A percentile compares a stretch with the other conserved stretches of the same genome.
These are phyloP conservation scores for Sorghum bicolor DNA, from an alignment of 176 grass and related monocot species.

Conservation along the genomic window DNA sequence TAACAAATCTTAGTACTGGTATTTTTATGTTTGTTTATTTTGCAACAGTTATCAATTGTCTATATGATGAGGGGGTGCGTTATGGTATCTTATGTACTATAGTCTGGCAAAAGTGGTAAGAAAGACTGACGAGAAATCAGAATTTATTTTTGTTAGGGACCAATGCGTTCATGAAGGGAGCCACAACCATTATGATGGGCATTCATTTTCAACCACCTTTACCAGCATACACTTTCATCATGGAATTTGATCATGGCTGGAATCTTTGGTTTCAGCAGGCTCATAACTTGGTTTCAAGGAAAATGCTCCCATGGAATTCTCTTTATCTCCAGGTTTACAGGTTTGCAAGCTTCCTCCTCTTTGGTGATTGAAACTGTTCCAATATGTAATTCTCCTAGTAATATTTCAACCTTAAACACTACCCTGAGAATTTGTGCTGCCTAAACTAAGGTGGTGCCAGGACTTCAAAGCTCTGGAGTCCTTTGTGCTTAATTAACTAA, in stretches of 20 bases:
- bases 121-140: slow-evolving; percentile 6
- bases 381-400: not conserved
- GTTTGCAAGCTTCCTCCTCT: slow-evolving; percentile 16
- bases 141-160: slow-evolving; percentile 50
- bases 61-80: not conserved
- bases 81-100: slow-evolving; percentile 24
- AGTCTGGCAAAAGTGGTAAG: slow-evolving; percentile 36
- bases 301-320: not conserved
- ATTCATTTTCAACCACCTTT: slow-evolving; percentile 56
- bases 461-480: not conserved
- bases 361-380: not conserved
- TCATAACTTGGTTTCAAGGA: not conserved
- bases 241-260: slow-evolving; percentile 31
- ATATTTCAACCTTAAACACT: not conserved
- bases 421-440: slow-evolving; percentile 16
- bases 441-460: not conserved
- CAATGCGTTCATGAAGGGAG: slow-evolving; percentile 37
- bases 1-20: not conserved
- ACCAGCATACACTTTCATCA: slow-evolving; percentile 48
- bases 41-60: not conserved
- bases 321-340: not conserved
- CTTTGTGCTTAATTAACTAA: slow-evolving; percentile 24
- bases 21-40: slow-evolving; percentile 12
- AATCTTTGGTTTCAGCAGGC: slow-evolving; percentile 31
- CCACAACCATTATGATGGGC: slow-evolving; percentile 30